Percentiles rank a stretch among this genome's conserved stretches.
Evolutionary conservation across 768 basidiomycete genomes (phyloP).

Genomic region (Suillus brevipes): DNA sequence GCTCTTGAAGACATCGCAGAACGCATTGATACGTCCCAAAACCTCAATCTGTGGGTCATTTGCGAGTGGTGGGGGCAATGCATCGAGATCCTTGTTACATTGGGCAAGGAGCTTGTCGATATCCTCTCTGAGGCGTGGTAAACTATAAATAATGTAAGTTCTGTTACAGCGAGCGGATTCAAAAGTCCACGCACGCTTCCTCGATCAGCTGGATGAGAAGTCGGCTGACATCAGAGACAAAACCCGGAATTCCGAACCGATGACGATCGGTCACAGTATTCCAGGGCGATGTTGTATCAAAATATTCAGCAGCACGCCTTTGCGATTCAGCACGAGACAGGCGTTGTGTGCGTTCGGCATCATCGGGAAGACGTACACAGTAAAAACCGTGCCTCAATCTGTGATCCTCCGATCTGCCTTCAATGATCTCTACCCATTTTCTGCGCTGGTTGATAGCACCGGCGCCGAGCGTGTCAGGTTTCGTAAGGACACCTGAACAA

Average conservation of each 20-base stretch:
- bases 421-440: slow-evolving; percentile 45
- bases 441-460: slow-evolving; percentile 37
- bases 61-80: slow-evolving; percentile 31
- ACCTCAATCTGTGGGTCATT: slow-evolving; percentile 40
- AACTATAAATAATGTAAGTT: slow-evolving; percentile 15
- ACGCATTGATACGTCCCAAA: slow-evolving; percentile 35
- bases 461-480: slow-evolving; percentile 48
- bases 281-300: slow-evolving; percentile 39
- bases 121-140: slow-evolving; percentile 33
- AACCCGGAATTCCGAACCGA: slow-evolving; percentile 39
- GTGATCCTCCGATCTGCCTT: slow-evolving; percentile 35
- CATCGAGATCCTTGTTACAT: slow-evolving; percentile 26
- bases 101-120: slow-evolving; percentile 23
- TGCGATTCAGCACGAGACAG: slow-evolving; percentile 36
- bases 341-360: slow-evolving; percentile 32
- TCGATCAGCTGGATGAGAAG: slow-evolving; percentile 39
- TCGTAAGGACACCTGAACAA: slow-evolving; percentile 51
- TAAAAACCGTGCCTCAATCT: slow-evolving; percentile 43
- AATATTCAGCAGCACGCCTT: slow-evolving; percentile 37
- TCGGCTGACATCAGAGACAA: slow-evolving; percentile 36
- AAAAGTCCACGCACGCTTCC: slow-evolving; percentile 21
- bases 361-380: slow-evolving; percentile 44
- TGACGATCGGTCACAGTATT: slow-evolving; percentile 19
- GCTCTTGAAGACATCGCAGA: slow-evolving; percentile 31
- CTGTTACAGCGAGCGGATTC: background rate